Evolutionary conservation across 768 basidiomycete species (phyloP).

Genomic region (Leccinum longicurvipes): DNA sequence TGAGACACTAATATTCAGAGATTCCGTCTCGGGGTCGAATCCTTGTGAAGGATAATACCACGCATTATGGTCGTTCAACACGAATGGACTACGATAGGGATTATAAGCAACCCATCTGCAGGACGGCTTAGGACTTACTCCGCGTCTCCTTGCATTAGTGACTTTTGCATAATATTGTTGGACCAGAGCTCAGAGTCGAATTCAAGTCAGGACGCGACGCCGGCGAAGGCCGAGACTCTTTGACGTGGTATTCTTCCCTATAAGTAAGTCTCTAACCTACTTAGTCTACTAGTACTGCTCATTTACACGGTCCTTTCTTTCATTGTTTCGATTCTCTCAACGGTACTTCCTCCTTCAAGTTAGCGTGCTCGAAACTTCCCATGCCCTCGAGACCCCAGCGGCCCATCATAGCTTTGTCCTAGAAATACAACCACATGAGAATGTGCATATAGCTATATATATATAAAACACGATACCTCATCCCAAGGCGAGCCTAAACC

Average conservation of each 20-base stretch:
- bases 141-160: conserved; percentile 28
- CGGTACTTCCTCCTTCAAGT: conserved; percentile 50
- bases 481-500: conserved; percentile 86
- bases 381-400: conserved; percentile 93
- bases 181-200: not conserved
- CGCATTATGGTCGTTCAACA: conserved; percentile 67
- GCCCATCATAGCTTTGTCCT: conserved; percentile 92
- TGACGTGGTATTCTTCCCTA: too few relatives aligned
- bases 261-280: not conserved
- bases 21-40: conserved; percentile 61
- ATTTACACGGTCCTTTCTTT: not conserved
- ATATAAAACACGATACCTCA: conserved; percentile 47
- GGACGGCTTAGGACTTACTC: conserved; percentile 20
- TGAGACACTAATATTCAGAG: conserved; percentile 44
- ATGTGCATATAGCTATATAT: not conserved
- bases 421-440: conserved; percentile 6
- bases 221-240: conserved; percentile 27
- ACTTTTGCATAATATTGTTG: conserved; percentile 28
- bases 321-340: not conserved
- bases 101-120: conserved; percentile 6
- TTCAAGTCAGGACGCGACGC: not conserved
- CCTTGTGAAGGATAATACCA: conserved; percentile 88
- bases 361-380: conserved; percentile 80
- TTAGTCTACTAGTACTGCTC: not conserved
- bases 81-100: conserved; percentile 34